These are phyloP conservation scores for Chlamydomonas sphaeroides DNA, from an alignment of 139 green algal genomes.

Conservation along the genomic window DNA sequence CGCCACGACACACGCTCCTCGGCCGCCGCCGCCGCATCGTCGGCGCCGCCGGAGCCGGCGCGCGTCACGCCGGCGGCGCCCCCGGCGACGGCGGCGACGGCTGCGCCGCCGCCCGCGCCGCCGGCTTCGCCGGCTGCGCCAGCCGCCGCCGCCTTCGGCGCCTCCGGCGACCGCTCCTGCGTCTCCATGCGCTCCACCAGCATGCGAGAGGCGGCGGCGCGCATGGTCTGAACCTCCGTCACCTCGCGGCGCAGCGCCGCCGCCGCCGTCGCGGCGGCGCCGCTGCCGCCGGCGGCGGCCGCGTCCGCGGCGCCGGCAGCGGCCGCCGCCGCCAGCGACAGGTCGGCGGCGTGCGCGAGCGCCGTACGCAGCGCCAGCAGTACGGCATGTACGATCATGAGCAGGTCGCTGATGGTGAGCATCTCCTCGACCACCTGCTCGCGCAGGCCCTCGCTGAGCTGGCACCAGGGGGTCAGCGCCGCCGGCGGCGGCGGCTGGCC, in stretches of 20 bases:
- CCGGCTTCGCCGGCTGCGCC: neutral
- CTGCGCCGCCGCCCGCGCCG: neutral
- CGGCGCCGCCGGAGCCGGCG: neutral
- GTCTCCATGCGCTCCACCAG: constrained; percentile 29
- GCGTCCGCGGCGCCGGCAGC: neutral
- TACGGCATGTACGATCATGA: constrained; percentile 24
- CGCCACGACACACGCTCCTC: constrained; percentile 21
- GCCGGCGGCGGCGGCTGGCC: neutral
- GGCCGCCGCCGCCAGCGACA: neutral
- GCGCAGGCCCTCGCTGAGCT: neutral
- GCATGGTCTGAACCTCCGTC: constrained; percentile 27
- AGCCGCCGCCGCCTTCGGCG: neutral
- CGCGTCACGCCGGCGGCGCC: neutral
- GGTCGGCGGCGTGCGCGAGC: neutral
- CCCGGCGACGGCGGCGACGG: neutral
- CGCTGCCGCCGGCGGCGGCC: neutral
- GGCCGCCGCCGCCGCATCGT: neutral
- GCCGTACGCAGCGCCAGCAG: constrained; percentile 27
- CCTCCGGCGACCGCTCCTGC: constrained; percentile 12
- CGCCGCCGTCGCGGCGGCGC: neutral
- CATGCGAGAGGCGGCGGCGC: neutral
- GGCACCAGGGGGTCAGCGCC: neutral
- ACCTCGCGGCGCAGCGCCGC: constrained; percentile 33
- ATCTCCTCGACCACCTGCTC: constrained; percentile 31
- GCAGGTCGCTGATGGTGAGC: constrained; percentile 11